Evolutionary conservation across 2,329 filamentous ascomycete species (phyloP).

Genomic region (Colletotrichum aenigma): DNA sequence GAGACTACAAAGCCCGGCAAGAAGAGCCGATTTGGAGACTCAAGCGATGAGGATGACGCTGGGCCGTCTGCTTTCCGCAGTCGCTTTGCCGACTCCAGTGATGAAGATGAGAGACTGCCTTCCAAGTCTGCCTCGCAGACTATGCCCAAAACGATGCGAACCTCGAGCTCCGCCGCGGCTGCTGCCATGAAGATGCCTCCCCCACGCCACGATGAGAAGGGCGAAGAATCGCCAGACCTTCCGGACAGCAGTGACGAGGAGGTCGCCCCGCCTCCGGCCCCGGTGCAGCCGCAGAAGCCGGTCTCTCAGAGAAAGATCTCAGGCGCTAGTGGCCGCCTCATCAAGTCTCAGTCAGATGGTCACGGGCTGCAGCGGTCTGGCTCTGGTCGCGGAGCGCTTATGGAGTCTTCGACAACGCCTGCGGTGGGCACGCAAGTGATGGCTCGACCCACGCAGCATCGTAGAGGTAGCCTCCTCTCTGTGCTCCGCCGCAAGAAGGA

Average conservation of each 20-base stretch:
- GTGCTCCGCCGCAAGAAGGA: conserved; percentile 71
- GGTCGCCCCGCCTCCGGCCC: not conserved
- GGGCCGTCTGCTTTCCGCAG: conserved; percentile 48
- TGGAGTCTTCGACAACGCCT: conserved; percentile 24
- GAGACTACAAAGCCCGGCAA: conserved; percentile 38
- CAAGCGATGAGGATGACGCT: conserved; percentile 63
- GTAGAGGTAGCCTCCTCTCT: conserved; percentile 58
- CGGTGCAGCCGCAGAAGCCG: conserved; percentile 18
- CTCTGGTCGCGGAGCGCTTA: conserved; percentile 43
- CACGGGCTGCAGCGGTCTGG: conserved; percentile 40
- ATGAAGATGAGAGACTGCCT: conserved; percentile 68
- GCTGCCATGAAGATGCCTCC: conserved; percentile 36
- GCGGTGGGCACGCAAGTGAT: conserved; percentile 22
- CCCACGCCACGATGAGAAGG: conserved; percentile 46
- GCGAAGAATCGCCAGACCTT: conserved; percentile 59
- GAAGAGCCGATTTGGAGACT: conserved; percentile 64
- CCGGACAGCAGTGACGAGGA: conserved; percentile 63
- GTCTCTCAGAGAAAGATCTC: conserved; percentile 21
- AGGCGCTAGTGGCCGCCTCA: conserved; percentile 13
- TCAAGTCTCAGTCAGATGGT: conserved; percentile 23
- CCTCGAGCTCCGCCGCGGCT: conserved; percentile 36
- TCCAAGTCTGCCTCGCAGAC: conserved; percentile 72
- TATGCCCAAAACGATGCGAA: conserved; percentile 36
- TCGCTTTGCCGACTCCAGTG: conserved; percentile 75
- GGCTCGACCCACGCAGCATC: conserved; percentile 33